Base-by-base conservation (phyloP, 768 basidiomycete species). In the Tremella yokohamensis region DNA sequence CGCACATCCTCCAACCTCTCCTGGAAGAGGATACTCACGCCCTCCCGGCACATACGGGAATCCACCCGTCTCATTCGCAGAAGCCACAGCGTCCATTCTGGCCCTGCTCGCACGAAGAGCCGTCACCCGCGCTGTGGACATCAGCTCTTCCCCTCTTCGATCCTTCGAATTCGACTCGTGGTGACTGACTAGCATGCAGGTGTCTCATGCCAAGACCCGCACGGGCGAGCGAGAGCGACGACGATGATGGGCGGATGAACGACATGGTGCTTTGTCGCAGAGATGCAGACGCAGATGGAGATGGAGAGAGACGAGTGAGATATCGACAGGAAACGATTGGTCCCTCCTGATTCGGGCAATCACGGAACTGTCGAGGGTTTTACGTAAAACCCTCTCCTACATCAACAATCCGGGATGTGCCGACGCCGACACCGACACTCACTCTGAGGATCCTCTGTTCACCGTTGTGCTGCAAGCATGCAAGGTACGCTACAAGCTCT, bases 31-130 rank as follows among this genome's bases (percentile, higher is more conserved):
- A 52, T 8, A 77, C 76, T 75, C 66, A 78, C 76, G 77, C 64
- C 77, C 77, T 60, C 77, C 77, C 3, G 77, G 75, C 38, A 74
- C 63, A 62, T 77, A 78, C 52, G 72, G 71, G 69, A 66, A 73
- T 26, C 75, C 75, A n/a, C 62, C 75, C 49, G 75, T 76, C 50
- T 73, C 72, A 51, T 73, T 54, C 18, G 75, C 57, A 15, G 60
- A 34, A 12, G 72, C 57, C 18, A 57, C 54, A 40, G 64, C 71
- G 38, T 72, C 69, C 24, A 58, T 49, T n/a, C 54, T 49, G 2
- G 61, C 58, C n/a, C 45, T 12, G 25, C 45, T 54, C n/a, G 60
- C 57, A 40, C 60, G 57, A 22, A 74, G 38, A 19, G 67, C 67
- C 24, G 65, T 49, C 22, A 65, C 57, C 44, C 71, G 62, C 55